Evolutionary conservation across 495 filamentous ascomycete species (phyloP).

Genomic region (Polyplosphaeria fusca): DNA sequence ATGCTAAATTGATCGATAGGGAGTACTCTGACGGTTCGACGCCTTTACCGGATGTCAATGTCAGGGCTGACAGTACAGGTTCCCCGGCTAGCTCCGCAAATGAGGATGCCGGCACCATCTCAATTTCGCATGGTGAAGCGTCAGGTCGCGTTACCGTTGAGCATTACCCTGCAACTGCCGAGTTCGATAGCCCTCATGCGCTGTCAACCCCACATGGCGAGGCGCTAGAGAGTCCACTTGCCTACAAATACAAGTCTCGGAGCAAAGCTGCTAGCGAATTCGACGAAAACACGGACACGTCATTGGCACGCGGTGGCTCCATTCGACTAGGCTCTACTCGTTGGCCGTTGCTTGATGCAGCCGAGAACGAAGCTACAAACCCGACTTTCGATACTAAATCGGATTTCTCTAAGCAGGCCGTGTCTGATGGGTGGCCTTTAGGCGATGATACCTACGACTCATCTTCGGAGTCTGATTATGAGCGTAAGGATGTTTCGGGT

Average conservation of each 20-base stretch:
- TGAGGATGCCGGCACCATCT: neutral
- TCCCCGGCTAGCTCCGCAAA: too few relatives aligned
- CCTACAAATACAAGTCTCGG: neutral
- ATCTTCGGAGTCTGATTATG: neutral
- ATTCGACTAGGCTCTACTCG: neutral
- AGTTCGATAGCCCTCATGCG: too few relatives aligned
- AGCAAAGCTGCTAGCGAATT: neutral
- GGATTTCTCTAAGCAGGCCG: too few relatives aligned
- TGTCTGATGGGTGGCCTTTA: neutral
- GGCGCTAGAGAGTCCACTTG: slow-evolving; percentile 5
- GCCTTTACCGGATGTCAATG: too few relatives aligned
- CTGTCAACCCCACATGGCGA: slow-evolving; percentile 1
- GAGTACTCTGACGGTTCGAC: too few relatives aligned
- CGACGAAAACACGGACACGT: neutral
- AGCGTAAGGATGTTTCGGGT: neutral
- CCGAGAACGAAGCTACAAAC: neutral
- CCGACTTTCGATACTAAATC: too few relatives aligned
- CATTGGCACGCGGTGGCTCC: neutral
- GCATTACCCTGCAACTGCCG: too few relatives aligned
- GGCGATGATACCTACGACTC: neutral
- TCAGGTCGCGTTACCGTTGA: too few relatives aligned
- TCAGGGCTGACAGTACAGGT: too few relatives aligned
- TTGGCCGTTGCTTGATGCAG: slow-evolving; percentile 4
- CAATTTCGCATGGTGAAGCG: too few relatives aligned
- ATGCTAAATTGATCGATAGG: neutral